phyloP scores from a whole-genome alignment of 371 early-diverging fungal genomes.

The Fennellomyces sp. region DNA sequence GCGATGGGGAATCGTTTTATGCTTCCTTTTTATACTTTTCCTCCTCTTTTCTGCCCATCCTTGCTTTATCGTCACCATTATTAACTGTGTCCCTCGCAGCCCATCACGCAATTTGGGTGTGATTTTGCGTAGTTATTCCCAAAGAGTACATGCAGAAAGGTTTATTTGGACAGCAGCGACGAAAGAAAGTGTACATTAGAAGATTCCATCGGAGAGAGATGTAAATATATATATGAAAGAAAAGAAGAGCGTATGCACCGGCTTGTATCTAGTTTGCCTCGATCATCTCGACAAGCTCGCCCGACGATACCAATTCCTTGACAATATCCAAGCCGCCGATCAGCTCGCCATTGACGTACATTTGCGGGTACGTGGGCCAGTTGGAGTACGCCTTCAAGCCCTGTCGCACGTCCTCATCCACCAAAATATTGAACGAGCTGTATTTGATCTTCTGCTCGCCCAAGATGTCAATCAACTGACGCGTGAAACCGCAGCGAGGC shows the following conservation, averaged over 20 bases:
- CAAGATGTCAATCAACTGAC: slow-evolving; percentile 72
- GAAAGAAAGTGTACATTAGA: too few relatives aligned
- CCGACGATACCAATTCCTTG: slow-evolving; percentile 80
- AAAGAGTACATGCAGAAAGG: too few relatives aligned
- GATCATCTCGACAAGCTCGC: slow-evolving; percentile 72
- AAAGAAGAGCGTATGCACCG: neutral
- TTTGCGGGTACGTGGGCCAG: slow-evolving; percentile 99
- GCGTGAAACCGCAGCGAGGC: slow-evolving; percentile 80
- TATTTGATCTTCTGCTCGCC: slow-evolving; percentile 71
- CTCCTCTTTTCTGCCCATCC: too few relatives aligned
- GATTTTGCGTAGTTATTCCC: too few relatives aligned
- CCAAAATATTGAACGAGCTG: slow-evolving; percentile 88
- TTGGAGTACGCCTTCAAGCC: slow-evolving; percentile 93
- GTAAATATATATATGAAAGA: neutral
- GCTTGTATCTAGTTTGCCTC: neutral
- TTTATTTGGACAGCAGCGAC: too few relatives aligned
- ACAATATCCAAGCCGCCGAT: slow-evolving; percentile 97
- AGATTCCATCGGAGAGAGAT: too few relatives aligned
- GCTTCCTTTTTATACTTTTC: too few relatives aligned
- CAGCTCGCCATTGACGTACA: slow-evolving; percentile 96
- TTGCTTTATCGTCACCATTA: too few relatives aligned
- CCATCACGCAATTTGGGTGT: too few relatives aligned
- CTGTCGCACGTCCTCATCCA: slow-evolving; percentile 86
- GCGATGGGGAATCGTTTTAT: too few relatives aligned
- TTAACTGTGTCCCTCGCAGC: too few relatives aligned